Conservation (phyloP, 306 rosid genomes). For the Dalbergia cultrata region DNA sequence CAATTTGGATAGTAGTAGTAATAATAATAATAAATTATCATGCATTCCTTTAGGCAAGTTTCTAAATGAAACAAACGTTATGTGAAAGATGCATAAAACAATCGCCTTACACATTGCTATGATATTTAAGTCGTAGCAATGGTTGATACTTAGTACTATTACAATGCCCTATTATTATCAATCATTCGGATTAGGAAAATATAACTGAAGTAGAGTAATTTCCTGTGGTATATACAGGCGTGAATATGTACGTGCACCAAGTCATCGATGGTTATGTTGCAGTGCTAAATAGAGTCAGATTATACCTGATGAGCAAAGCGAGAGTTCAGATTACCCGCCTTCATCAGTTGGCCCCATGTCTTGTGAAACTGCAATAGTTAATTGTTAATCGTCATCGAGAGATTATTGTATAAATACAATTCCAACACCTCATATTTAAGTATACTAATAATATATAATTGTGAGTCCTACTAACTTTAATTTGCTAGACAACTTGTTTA, state of each 20-base stretch:
- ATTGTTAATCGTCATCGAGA: background rate
- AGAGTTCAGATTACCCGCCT: constrained; percentile 96
- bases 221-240: background rate
- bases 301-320: constrained; percentile 99
- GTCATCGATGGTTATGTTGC: too few species aligned
- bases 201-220: too few species aligned
- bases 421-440: background rate
- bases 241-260: background rate
- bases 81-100: background rate
- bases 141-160: too few species aligned
- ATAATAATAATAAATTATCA: too few species aligned
- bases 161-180: background rate
- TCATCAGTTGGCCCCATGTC: constrained; percentile 99
- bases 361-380: constrained; percentile 70
- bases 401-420: constrained; percentile 18
- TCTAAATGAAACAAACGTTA: background rate
- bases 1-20: background rate
- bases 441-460: background rate
- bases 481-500: too few species aligned
- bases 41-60: too few species aligned
- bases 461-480: too few species aligned
- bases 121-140: background rate
- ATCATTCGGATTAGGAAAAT: background rate
- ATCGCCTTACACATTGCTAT: background rate
- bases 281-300: constrained; percentile 13